phyloP scores from a whole-genome alignment of 306 rosid genomes.

The Cucumis sativus region DNA sequence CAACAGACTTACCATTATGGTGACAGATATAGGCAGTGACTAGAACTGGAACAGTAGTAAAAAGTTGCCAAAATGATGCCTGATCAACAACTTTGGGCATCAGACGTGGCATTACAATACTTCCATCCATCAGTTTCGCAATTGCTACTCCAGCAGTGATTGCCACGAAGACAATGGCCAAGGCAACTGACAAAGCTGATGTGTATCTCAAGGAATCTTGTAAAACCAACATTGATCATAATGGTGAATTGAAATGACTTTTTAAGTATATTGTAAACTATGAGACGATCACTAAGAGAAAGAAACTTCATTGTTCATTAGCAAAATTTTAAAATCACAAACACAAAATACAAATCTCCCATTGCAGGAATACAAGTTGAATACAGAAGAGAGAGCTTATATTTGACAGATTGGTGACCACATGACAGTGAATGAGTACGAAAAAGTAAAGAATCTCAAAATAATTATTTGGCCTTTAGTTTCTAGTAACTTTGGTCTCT shows the following conservation, averaged over 20 bases:
- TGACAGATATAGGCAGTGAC: conserved; percentile 65
- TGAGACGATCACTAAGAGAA: not conserved
- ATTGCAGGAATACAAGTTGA: not conserved
- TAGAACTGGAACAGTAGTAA: conserved; percentile 47
- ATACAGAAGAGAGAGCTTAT: not conserved
- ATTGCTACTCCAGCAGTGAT: conserved; percentile 44
- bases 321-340: not conserved
- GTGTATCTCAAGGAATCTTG: conserved; percentile 57
- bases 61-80: conserved; percentile 56
- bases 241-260: not conserved
- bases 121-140: conserved; percentile 32
- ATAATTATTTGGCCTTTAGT: not conserved
- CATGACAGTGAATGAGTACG: not conserved
- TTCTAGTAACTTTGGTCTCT: not conserved
- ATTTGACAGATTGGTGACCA: not conserved
- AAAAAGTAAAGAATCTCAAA: not conserved
- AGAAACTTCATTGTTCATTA: not conserved
- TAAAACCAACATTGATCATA: conserved; percentile 6
- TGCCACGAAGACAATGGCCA: conserved; percentile 49
- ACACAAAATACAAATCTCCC: not conserved
- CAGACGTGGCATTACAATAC: conserved; percentile 40
- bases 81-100: conserved; percentile 34
- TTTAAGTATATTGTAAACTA: too few relatives aligned
- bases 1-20: conserved; percentile 33
- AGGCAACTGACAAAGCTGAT: conserved; percentile 49